Conservation (phyloP, 768 basidiomycete species). For the Rhodotorula taiwanensis region DNA sequence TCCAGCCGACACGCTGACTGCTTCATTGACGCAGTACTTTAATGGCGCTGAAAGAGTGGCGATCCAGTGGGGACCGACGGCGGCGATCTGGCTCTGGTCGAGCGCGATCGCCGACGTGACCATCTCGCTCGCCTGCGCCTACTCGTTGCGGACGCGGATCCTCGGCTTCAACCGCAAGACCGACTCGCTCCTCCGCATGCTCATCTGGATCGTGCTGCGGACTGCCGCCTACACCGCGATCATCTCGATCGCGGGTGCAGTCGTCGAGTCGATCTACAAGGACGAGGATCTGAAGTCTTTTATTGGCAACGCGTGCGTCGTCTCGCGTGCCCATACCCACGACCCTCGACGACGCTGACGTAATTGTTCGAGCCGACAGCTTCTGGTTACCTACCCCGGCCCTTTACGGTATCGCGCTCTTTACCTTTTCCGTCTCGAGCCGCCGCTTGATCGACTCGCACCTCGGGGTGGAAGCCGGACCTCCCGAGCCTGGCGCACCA, state of each 20-base stretch:
- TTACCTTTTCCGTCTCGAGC: neutral
- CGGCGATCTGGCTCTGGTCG: slow-evolving; percentile 5
- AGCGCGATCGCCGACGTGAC: slow-evolving; percentile 10
- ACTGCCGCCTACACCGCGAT: slow-evolving; percentile 19
- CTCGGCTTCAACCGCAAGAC: slow-evolving; percentile 7
- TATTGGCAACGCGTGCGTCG: neutral
- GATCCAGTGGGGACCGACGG: no score
- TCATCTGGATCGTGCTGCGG: slow-evolving; percentile 1
- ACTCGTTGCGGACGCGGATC: neutral
- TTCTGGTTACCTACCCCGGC: neutral
- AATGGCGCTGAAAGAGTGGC: no score
- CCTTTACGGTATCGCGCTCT: slow-evolving; percentile 11
- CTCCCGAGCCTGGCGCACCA: no score
- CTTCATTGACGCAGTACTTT: no score
- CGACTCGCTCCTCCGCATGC: slow-evolving; percentile 2
- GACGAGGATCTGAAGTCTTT: slow-evolving; percentile 5
- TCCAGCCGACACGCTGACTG: no score
- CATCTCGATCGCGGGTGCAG: neutral
- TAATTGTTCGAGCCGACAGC: no score
- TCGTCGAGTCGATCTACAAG: neutral
- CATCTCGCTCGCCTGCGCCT: neutral
- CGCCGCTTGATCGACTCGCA: neutral
- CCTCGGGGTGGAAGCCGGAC: no score
- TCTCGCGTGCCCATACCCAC: no score
- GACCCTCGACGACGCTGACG: neutral